These are phyloP conservation scores for Amanita inopinata DNA, from an alignment of 768 basidiomycete genomes.

Conservation along the genomic window DNA sequence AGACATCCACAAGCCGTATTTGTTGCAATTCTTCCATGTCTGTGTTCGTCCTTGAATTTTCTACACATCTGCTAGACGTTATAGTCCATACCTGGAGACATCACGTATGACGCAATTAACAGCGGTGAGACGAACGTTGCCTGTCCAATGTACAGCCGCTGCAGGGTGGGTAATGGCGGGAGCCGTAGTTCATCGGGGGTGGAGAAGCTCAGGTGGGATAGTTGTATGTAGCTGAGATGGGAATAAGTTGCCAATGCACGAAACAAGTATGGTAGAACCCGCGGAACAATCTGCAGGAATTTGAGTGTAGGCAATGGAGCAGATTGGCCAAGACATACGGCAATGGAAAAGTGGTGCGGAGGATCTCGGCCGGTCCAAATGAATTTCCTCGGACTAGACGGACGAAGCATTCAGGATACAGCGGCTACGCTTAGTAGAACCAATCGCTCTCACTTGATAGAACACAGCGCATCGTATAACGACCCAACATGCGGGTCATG, in stretches of 20 bases:
- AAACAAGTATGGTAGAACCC: conserved; percentile 29
- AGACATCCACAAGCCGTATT: conserved; percentile 42
- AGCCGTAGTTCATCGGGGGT: conserved; percentile 13
- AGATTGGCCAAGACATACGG: conserved; percentile 28
- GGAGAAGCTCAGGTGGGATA: conserved; percentile 31
- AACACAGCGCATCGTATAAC: conserved; percentile 17
- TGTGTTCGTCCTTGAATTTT: conserved; percentile 1
- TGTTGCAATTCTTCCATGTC: conserved; percentile 19
- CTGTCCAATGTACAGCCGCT: conserved; percentile 38
- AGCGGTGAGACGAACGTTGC: conserved; percentile 34
- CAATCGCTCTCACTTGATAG: conserved; percentile 18
- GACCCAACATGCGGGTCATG: conserved; percentile 15
- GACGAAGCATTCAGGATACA: no score
- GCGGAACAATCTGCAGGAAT: conserved; percentile 31
- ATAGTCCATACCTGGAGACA: conserved; percentile 11
- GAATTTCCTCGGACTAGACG: conserved; percentile 39
- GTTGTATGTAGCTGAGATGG: conserved; percentile 33
- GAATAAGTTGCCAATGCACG: conserved; percentile 30
- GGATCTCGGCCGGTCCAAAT: conserved; percentile 55
- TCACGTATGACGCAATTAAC: conserved; percentile 27
- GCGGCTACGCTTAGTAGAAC: no score
- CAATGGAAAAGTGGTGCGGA: conserved; percentile 52
- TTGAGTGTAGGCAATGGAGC: neutral
- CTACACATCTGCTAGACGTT: neutral
- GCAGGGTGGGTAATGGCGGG: conserved; percentile 28